Evolutionary conservation across 345 rosid genomes (phyloP).

Genomic region (Noccaea caerulescens): DNA sequence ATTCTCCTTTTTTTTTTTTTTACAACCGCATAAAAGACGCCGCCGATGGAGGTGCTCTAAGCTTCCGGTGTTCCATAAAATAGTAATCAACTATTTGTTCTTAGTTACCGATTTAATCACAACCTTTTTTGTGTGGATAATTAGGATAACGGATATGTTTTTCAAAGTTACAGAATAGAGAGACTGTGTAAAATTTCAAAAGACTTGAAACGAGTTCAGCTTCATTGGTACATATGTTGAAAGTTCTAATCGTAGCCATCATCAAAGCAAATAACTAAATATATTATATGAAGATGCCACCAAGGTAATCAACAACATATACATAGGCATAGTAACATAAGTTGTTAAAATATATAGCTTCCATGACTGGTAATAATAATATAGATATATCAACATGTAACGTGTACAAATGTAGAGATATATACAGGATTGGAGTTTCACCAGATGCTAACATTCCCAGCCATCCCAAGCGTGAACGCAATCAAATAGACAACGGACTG

Average conservation of each 20-base stretch:
- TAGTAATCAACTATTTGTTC: too few relatives aligned
- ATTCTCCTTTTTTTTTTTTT: too few relatives aligned
- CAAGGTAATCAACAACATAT: constrained; percentile 25
- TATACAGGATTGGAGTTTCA: constrained; percentile 22
- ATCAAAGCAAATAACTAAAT: constrained; percentile 6
- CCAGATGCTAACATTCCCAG: constrained; percentile 60
- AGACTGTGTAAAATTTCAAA: neutral
- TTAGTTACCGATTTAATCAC: too few relatives aligned
- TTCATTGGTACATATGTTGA: neutral
- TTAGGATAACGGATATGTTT: too few relatives aligned
- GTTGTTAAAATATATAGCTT: neutral
- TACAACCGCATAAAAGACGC: too few relatives aligned
- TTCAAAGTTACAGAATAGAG: too few relatives aligned
- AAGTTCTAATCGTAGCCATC: neutral
- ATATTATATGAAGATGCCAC: constrained; percentile 25
- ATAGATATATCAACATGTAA: constrained; percentile 1
- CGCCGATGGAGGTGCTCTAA: too few relatives aligned
- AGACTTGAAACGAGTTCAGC: constrained; percentile 10
- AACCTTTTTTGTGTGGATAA: too few relatives aligned
- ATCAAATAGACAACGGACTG: constrained; percentile 69
- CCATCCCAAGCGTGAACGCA: constrained; percentile 61
- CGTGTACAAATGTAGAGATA: constrained; percentile 14
- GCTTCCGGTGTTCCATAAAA: too few relatives aligned
- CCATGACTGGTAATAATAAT: neutral
- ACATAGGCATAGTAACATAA: neutral